Percentiles rank a stretch among this genome's conserved stretches.
These are phyloP conservation scores for Tuber brumale DNA, from an alignment of 495 filamentous ascomycete genomes.

Conservation along the genomic window DNA sequence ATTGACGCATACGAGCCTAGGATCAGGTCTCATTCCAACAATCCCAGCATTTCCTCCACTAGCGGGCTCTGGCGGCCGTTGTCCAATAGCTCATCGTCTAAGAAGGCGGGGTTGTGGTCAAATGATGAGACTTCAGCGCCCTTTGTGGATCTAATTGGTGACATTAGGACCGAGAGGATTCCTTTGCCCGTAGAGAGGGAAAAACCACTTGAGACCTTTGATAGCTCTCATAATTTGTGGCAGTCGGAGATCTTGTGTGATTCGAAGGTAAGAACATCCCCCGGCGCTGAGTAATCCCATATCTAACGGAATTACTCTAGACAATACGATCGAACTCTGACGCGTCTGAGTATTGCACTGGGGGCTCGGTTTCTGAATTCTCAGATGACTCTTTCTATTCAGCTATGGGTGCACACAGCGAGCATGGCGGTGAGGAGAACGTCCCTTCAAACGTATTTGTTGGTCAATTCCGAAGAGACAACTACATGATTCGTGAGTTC, in stretches of 20 bases:
- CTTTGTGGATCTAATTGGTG: slow-evolving; percentile 1
- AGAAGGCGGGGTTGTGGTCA: slow-evolving; percentile 12
- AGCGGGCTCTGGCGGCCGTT: slow-evolving; percentile 21
- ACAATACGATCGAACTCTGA: slow-evolving; percentile 22
- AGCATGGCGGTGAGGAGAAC: background rate
- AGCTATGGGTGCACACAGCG: slow-evolving; percentile 12
- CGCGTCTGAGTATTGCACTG: slow-evolving; percentile 20
- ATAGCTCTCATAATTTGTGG: slow-evolving; percentile 17
- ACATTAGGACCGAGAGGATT: slow-evolving; percentile 3
- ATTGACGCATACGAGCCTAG: slow-evolving; percentile 16
- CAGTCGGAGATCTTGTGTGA: slow-evolving; percentile 5
- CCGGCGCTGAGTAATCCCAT: background rate
- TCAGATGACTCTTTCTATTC: slow-evolving; percentile 22
- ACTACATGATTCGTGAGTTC: slow-evolving; percentile 19
- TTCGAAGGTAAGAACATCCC: slow-evolving; percentile 12
- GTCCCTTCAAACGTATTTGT: slow-evolving; percentile 17
- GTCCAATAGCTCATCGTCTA: background rate
- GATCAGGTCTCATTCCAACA: slow-evolving; percentile 23
- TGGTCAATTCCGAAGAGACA: slow-evolving; percentile 21
- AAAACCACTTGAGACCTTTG: slow-evolving; percentile 14
- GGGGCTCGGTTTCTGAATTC: slow-evolving; percentile 18
- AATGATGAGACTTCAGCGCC: slow-evolving; percentile 8
- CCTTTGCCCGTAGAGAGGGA: slow-evolving; percentile 6
- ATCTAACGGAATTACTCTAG: background rate
- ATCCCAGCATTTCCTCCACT: slow-evolving; percentile 26